Evolutionary conservation across 2,329 filamentous ascomycete species (phyloP).

Genomic region (Fusarium miscanthi): DNA sequence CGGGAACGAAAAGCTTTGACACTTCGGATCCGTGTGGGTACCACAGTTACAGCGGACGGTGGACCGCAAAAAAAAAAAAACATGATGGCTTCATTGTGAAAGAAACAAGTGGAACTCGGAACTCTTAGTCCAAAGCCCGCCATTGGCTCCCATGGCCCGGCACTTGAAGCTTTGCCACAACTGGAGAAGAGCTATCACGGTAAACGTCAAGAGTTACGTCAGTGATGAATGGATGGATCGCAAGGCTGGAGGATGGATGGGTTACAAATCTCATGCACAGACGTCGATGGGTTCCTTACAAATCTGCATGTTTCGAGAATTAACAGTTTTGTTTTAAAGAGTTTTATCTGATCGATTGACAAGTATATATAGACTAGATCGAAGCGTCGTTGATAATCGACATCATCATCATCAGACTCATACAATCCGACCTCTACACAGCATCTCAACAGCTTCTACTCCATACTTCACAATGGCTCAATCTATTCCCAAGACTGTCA

Average conservation of each 20-base stretch:
- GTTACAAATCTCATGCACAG: constrained; percentile 37
- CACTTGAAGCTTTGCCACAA: constrained; percentile 18
- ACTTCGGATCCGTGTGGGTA: constrained; percentile 26
- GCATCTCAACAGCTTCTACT: neutral
- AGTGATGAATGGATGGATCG: neutral
- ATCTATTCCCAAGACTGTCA: constrained; percentile 56
- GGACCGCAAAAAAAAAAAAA: neutral
- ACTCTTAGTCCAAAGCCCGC: constrained; percentile 27
- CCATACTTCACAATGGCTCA: constrained; percentile 37
- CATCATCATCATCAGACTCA: neutral
- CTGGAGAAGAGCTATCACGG: constrained; percentile 1
- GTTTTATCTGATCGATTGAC: neutral
- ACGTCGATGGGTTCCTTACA: constrained; percentile 9
- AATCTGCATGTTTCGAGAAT: constrained; percentile 21
- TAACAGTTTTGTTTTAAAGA: neutral
- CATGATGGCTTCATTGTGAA: constrained; percentile 9
- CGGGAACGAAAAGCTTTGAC: constrained; percentile 14
- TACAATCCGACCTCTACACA: neutral
- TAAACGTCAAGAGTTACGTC: constrained; percentile 34
- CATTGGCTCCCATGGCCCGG: constrained; percentile 17
- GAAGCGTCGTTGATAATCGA: neutral
- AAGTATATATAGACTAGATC: constrained; percentile 16
- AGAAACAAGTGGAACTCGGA: constrained; percentile 16
- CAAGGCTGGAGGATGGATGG: neutral
- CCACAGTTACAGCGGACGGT: neutral